Percentiles rank a stretch among this genome's conserved stretches.
These are phyloP conservation scores for Pleurozium schreberi DNA, from an alignment of 225 moss, liverwort and hornwort species.

Conservation along the genomic window DNA sequence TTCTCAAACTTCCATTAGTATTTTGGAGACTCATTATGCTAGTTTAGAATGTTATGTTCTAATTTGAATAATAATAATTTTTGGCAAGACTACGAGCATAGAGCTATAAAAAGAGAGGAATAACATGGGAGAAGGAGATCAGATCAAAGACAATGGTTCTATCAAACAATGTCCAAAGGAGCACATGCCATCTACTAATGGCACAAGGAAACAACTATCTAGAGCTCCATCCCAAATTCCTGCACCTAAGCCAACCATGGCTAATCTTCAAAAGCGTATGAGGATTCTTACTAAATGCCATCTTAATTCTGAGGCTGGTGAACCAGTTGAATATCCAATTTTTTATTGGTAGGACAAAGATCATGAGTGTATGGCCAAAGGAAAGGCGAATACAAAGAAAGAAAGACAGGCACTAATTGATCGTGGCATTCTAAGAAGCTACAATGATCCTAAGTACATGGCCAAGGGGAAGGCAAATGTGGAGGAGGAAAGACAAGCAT, in stretches of 20 bases:
- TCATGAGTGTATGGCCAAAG: background rate
- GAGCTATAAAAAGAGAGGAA: background rate
- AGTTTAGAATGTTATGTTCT: no score
- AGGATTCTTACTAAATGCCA: background rate
- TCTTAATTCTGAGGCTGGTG: background rate
- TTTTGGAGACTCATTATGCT: rapidly evolving
- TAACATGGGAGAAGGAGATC: background rate
- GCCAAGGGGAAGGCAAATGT: background rate
- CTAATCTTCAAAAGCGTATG: background rate
- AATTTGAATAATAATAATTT: background rate
- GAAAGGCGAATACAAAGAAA: background rate
- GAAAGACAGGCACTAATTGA: background rate
- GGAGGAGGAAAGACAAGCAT: background rate
- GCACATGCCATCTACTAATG: background rate
- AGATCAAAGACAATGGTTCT: background rate
- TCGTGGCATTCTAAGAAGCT: rapidly evolving
- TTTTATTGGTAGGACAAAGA: background rate
- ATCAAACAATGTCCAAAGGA: background rate
- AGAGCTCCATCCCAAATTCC: background rate
- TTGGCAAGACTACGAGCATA: rapidly evolving
- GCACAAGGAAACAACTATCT: background rate
- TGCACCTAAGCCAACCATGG: rapidly evolving
- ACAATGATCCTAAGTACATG: background rate
- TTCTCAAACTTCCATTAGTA: rapidly evolving
- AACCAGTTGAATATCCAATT: background rate